phyloP scores from a whole-genome alignment of 257 asterid genomes.

The Ballota nigra region DNA sequence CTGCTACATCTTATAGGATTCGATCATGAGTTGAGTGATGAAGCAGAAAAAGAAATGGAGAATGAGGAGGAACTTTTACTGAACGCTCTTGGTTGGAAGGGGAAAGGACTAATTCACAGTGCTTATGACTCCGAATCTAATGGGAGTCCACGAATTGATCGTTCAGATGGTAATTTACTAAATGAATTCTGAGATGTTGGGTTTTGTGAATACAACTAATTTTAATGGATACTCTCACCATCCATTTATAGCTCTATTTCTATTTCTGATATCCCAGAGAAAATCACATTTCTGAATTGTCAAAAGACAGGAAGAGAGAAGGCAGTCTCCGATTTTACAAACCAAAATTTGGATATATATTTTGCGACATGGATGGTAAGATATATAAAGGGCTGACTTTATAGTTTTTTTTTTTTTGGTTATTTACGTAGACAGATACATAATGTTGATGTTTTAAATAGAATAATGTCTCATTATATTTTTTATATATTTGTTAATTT shows the following conservation, averaged over 20 bases:
- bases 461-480: slow-evolving; percentile 18
- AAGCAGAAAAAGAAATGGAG: slow-evolving; percentile 98
- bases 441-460: background rate
- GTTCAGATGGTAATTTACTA: slow-evolving; percentile 61
- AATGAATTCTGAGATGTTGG: slow-evolving; percentile 18
- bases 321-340: slow-evolving; percentile 95
- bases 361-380: slow-evolving; percentile 99
- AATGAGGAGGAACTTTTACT: slow-evolving; percentile 76
- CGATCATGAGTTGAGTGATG: slow-evolving; percentile 93
- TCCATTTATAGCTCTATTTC: slow-evolving; percentile 37
- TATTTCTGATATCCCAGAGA: slow-evolving; percentile 47
- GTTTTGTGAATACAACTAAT: slow-evolving; percentile 1
- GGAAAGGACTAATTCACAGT: slow-evolving; percentile 90
- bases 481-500: slow-evolving; percentile 18
- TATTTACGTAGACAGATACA: background rate
- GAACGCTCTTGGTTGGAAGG: slow-evolving; percentile 88
- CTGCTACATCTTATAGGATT: slow-evolving; percentile 95
- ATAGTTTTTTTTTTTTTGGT: background rate
- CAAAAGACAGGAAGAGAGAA: slow-evolving; percentile 97
- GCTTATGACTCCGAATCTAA: slow-evolving; percentile 57
- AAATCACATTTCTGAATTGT: slow-evolving; percentile 60
- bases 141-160: slow-evolving; percentile 42
- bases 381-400: slow-evolving; percentile 7
- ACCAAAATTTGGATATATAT: slow-evolving; percentile 85
- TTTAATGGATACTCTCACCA: slow-evolving; percentile 25